Conservation (phyloP, 495 filamentous ascomycete species). For the Achaetomiella virescens region DNA sequence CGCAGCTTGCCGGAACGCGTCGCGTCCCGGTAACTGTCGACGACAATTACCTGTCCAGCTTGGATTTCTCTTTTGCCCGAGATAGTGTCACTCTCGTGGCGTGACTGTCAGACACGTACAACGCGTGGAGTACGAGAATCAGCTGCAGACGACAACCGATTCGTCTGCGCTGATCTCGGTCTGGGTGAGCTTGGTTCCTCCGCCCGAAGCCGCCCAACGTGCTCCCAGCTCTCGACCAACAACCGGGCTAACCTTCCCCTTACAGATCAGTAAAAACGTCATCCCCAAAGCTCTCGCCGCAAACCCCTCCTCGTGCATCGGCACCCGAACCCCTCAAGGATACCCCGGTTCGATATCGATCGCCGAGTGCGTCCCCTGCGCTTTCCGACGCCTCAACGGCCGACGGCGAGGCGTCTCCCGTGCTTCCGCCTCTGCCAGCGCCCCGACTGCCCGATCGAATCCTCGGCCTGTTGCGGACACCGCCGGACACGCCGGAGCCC, state of each 20-base stretch:
- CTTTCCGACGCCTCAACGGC: conserved; percentile 50
- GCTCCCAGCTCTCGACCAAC: background rate
- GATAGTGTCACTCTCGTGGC: background rate
- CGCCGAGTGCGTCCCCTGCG: conserved; percentile 36
- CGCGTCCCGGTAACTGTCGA: conserved; percentile 27
- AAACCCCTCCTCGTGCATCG: conserved; percentile 47
- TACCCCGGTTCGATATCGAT: conserved; percentile 16
- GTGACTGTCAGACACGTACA: conserved; percentile 18
- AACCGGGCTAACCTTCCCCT: conserved; percentile 9
- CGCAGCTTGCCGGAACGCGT: conserved; percentile 30
- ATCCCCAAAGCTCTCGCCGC: conserved; percentile 39
- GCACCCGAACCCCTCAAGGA: conserved; percentile 43
- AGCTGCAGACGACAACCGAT: conserved; percentile 42
- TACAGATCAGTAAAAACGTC: conserved; percentile 41
- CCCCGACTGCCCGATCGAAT: conserved; percentile 45
- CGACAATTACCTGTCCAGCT: conserved; percentile 1
- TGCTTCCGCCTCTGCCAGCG: conserved; percentile 46
- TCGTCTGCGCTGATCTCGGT: conserved; percentile 54
- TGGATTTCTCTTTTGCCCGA: background rate
- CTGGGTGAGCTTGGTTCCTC: conserved; percentile 34
- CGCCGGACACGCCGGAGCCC: conserved; percentile 28
- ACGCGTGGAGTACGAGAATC: conserved; percentile 19
- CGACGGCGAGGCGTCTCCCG: conserved; percentile 47
- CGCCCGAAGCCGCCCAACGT: conserved; percentile 6
- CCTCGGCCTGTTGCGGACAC: conserved; percentile 44